A percentile compares a stretch with the other conserved stretches of the same genome.
Evolutionary conservation across 768 basidiomycete genomes (phyloP).

Genomic region (Tephrocybe sp.): DNA sequence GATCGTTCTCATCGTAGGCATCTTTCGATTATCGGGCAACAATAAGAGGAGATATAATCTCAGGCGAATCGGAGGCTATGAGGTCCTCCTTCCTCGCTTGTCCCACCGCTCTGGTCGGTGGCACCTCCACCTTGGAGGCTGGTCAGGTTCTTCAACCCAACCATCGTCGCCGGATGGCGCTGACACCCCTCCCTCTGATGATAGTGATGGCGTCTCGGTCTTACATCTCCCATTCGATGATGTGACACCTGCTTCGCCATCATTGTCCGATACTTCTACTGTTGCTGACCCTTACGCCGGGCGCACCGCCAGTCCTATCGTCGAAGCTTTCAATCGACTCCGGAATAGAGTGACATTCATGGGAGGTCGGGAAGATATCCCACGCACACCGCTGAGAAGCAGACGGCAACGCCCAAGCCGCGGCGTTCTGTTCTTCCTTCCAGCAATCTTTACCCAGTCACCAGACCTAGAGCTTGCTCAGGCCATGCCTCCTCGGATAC

Average conservation of each 20-base stretch:
- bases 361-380: slow-evolving; percentile 35
- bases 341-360: slow-evolving; percentile 57
- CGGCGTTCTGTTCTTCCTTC: slow-evolving; percentile 79
- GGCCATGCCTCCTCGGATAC: slow-evolving; percentile 23
- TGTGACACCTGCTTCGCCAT: slow-evolving; percentile 48
- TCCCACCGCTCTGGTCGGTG: slow-evolving; percentile 70
- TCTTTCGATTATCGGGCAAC: slow-evolving; percentile 54
- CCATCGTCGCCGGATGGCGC: slow-evolving; percentile 42
- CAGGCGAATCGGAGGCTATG: slow-evolving; percentile 69
- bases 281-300: slow-evolving; percentile 43
- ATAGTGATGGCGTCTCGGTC: slow-evolving; percentile 53
- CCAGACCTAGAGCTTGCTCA: slow-evolving; percentile 46
- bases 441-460: slow-evolving; percentile 68
- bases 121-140: slow-evolving; percentile 70
- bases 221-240: slow-evolving; percentile 64
- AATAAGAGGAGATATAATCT: slow-evolving; percentile 62
- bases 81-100: slow-evolving; percentile 76
- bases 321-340: slow-evolving; percentile 55
- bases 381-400: slow-evolving; percentile 49
- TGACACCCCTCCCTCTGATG: slow-evolving; percentile 33
- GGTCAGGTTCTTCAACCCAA: slow-evolving; percentile 45
- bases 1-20: slow-evolving; percentile 67
- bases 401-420: slow-evolving; percentile 48
- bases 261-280: slow-evolving; percentile 47
- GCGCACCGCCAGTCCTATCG: slow-evolving; percentile 43